A percentile compares a stretch with the other conserved stretches of the same genome.
These are phyloP conservation scores for Aspergillus carlsbadensis DNA, from an alignment of 495 filamentous ascomycete genomes.

Conservation along the genomic window DNA sequence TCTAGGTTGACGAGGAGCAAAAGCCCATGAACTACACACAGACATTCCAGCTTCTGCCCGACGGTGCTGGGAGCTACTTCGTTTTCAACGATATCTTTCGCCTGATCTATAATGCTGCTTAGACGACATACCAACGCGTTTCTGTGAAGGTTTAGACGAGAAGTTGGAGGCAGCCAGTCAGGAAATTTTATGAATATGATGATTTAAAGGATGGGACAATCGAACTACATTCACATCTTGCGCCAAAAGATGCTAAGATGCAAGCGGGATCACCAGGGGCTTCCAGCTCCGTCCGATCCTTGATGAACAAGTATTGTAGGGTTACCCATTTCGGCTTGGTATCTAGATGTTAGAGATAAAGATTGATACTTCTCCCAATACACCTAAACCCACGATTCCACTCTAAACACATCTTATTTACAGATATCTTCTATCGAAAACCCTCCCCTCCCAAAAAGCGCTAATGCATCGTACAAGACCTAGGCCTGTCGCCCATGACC, in stretches of 20 bases:
- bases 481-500: too few species aligned
- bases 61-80: constrained; percentile 68
- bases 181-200: constrained; percentile 19
- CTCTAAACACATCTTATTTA: not conserved
- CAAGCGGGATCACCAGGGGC: not conserved
- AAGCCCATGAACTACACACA: constrained; percentile 84
- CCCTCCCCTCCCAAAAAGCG: not conserved
- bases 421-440: constrained; percentile 12
- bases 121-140: not conserved
- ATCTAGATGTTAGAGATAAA: not conserved
- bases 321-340: too few species aligned
- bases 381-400: too few species aligned
- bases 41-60: constrained; percentile 75
- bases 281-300: too few species aligned
- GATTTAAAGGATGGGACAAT: constrained; percentile 11
- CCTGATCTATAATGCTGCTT: constrained; percentile 58
- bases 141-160: not conserved
- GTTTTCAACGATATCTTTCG: constrained; percentile 93
- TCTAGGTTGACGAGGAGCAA: constrained; percentile 77
- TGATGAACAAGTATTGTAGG: too few species aligned
- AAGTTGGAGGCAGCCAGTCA: not conserved
- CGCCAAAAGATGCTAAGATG: not conserved
- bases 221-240: not conserved
- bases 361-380: too few species aligned
- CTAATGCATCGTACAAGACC: too few species aligned